Percentiles rank a stretch among this genome's conserved stretches.
Evolutionary conservation across 495 filamentous ascomycete species (phyloP).

Genomic region (Daldinia bambusicola): DNA sequence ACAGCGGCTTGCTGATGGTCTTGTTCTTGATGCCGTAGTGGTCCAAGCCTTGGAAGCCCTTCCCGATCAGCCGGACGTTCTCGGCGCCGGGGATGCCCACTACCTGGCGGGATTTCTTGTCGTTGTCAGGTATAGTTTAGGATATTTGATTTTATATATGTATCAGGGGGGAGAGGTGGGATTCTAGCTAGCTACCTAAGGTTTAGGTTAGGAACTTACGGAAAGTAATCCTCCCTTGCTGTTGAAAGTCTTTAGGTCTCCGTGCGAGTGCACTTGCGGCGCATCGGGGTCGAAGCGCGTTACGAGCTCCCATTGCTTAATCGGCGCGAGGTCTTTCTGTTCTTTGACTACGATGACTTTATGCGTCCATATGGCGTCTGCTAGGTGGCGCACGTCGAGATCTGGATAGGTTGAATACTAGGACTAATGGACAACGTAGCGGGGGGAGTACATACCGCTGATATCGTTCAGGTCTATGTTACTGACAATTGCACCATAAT

Average conservation of each 20-base stretch:
- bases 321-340: slow-evolving; percentile 51
- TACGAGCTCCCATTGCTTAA: slow-evolving; percentile 57
- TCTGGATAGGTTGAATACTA: slow-evolving; percentile 37
- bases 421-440: neutral
- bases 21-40: slow-evolving; percentile 56
- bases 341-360: slow-evolving; percentile 54
- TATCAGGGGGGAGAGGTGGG: too few relatives aligned
- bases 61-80: slow-evolving; percentile 56
- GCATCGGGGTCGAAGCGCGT: slow-evolving; percentile 53
- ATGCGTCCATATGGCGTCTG: slow-evolving; percentile 53
- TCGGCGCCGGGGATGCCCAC: slow-evolving; percentile 56
- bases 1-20: slow-evolving; percentile 48
- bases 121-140: neutral
- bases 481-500: slow-evolving; percentile 46
- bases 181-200: too few relatives aligned
- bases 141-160: neutral
- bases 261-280: slow-evolving; percentile 52
- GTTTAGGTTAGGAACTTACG: too few relatives aligned
- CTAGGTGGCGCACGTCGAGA: slow-evolving; percentile 50
- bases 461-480: slow-evolving; percentile 48
- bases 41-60: slow-evolving; percentile 56
- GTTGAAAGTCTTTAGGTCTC: slow-evolving; percentile 51
- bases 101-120: slow-evolving; percentile 48
- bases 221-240: slow-evolving; percentile 44
- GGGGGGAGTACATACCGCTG: slow-evolving; percentile 22